Percentiles rank a stretch among this genome's conserved stretches.
Conservation (phyloP, 495 filamentous ascomycete species). For the Xylaria venustula region DNA sequence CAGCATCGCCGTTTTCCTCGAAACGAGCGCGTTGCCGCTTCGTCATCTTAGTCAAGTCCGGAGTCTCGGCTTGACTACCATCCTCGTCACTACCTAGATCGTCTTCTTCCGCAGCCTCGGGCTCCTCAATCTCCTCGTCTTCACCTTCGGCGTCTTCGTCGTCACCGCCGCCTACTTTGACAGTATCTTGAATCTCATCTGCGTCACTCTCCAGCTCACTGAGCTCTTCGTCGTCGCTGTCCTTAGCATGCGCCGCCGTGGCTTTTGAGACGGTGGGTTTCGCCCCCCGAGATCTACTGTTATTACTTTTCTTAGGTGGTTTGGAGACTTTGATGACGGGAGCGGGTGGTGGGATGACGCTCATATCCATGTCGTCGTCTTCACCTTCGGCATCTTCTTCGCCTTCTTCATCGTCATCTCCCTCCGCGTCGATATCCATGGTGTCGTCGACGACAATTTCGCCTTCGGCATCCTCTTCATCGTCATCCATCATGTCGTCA, state of each 20-base stretch:
- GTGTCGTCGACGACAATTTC: constrained; percentile 32
- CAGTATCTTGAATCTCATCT: constrained; percentile 49
- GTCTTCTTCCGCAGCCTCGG: constrained; percentile 53
- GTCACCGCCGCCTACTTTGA: constrained; percentile 39
- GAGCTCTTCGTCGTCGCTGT: constrained; percentile 49
- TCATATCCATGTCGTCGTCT: constrained; percentile 47
- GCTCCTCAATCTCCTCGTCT: constrained; percentile 61
- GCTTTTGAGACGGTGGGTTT: constrained; percentile 25
- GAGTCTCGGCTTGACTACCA: constrained; percentile 62
- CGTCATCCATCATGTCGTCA: constrained; percentile 39
- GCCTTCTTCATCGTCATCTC: constrained; percentile 47
- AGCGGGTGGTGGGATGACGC: constrained; percentile 33
- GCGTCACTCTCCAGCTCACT: constrained; percentile 49
- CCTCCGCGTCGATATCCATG: constrained; percentile 40
- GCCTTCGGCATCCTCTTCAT: constrained; percentile 43
- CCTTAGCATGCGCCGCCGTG: constrained; percentile 23
- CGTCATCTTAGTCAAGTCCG: constrained; percentile 82
- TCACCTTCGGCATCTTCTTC: constrained; percentile 49
- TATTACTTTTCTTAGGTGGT: constrained; percentile 25
- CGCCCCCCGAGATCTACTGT: constrained; percentile 25
- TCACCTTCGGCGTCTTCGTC: constrained; percentile 57
- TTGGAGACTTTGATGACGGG: constrained; percentile 47
- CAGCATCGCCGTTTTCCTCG: constrained; percentile 56
- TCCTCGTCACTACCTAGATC: constrained; percentile 66
- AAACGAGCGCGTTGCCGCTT: constrained; percentile 77